Evolutionary conservation across 2,329 filamentous ascomycete genomes (phyloP).

Genomic region (Sclerotinia trifoliorum): DNA sequence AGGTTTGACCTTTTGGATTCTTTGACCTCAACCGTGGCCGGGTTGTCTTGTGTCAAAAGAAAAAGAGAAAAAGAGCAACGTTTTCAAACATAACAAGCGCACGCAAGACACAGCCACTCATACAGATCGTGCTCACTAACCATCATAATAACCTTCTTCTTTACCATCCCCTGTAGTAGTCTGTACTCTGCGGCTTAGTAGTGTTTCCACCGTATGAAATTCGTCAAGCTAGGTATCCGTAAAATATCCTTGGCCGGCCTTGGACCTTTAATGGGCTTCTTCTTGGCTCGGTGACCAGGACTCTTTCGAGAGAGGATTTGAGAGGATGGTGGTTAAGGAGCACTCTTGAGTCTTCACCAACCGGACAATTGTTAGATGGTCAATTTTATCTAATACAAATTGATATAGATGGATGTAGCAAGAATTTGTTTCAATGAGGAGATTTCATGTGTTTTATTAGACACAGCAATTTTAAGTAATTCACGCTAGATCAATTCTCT

Average conservation of each 20-base stretch:
- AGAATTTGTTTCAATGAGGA: constrained; percentile 1
- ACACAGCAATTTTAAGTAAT: not conserved
- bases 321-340: not conserved
- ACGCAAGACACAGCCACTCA: not conserved
- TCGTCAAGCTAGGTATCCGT: not conserved
- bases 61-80: not conserved
- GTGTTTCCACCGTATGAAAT: not conserved
- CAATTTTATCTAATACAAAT: not conserved
- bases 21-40: not conserved
- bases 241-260: not conserved
- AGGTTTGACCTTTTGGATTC: not conserved
- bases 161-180: not conserved
- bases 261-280: constrained; percentile 4
- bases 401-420: not conserved
- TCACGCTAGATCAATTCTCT: not conserved
- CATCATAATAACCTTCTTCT: not conserved
- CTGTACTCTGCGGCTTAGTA: no score
- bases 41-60: not conserved
- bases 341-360: not conserved
- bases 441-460: constrained; percentile 8
- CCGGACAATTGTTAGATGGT: not conserved
- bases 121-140: not conserved
- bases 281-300: not conserved
- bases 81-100: not conserved
- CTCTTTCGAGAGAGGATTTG: not conserved